Base-by-base conservation (phyloP, 1,284 basidiomycete species). In the Ceratobasidium papillatum region DNA sequence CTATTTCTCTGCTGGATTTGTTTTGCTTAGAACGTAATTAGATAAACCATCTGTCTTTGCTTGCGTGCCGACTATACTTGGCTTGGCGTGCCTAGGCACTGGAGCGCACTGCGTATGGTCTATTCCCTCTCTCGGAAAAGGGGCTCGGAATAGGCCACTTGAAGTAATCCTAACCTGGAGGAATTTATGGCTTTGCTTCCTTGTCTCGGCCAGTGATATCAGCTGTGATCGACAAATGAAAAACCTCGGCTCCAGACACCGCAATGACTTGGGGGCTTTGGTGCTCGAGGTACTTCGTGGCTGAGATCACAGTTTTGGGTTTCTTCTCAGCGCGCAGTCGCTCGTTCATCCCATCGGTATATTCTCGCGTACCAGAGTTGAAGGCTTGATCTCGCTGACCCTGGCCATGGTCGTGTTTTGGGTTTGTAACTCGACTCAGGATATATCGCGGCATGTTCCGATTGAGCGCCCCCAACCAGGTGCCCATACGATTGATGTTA, bases 401-500 rank as follows among this genome's bases (percentile, higher is more conserved):
- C 69, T 73, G 69, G 69, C 32, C 45, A 51, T 62, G 69, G 47
- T n/a, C 47, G 47, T 62, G 47, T 61, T 73, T 62, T 73, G 59
- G 69, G 69, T 73, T 59, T 59, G 45, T 32, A 51, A 34, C 54
- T 38, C 69, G 30, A 43, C 41, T 30, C 52, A 59, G 68, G 54
- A 59, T 32, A 62, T 61, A 52, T 62, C 49, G 56, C 69, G 69
- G 69, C 69, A 73, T 62, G 47, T 73, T 36, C 69, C 69, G 68
- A 45, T 62, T 19, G 36, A 62, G 47, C 17, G 30, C 34, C 69
- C 69, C 47, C 58, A 54, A 62, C 69, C 22, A 62, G 47, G 69
- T 61, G 49, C 27, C 69, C 19, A 73, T 62, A 73, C 25, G 34
- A 32, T 62, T 73, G 68, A 71, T 73, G 69, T 41, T 73, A 27